phyloP scores from a whole-genome alignment of 768 basidiomycete species.

The Pleurotus tuber-regium region DNA sequence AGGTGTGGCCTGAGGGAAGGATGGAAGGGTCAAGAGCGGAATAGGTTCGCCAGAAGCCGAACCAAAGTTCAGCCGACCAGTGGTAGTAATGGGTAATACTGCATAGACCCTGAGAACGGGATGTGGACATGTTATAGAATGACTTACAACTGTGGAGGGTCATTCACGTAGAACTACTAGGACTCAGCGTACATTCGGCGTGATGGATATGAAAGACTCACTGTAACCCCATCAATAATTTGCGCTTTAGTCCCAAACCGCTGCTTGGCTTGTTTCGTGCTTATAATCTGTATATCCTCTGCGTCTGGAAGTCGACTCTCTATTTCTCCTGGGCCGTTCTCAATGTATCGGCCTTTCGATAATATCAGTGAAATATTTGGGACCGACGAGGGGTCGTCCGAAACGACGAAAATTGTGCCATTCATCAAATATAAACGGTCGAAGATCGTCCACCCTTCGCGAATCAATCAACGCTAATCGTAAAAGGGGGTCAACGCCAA shows the following conservation, averaged over 20 bases:
- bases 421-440: slow-evolving; percentile 81
- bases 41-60: slow-evolving; percentile 91
- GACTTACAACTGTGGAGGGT: slow-evolving; percentile 80
- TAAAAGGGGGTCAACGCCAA: neutral
- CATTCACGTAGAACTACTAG: slow-evolving; percentile 73
- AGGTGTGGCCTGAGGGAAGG: slow-evolving; percentile 59
- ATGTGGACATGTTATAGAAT: too few species aligned
- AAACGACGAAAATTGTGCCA: slow-evolving; percentile 80
- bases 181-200: neutral
- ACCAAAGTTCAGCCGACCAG: slow-evolving; percentile 89
- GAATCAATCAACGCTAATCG: slow-evolving; percentile 3
- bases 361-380: slow-evolving; percentile 70
- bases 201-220: slow-evolving; percentile 25
- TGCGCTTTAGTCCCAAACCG: slow-evolving; percentile 75
- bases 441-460: slow-evolving; percentile 87
- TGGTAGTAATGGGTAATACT: slow-evolving; percentile 94
- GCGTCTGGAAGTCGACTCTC: slow-evolving; percentile 69
- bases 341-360: slow-evolving; percentile 63
- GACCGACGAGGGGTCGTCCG: slow-evolving; percentile 61
- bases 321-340: slow-evolving; percentile 53
- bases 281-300: slow-evolving; percentile 76
- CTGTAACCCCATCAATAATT: slow-evolving; percentile 75
- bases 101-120: neutral
- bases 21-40: slow-evolving; percentile 76
- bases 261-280: slow-evolving; percentile 57